Conservation (phyloP, 2,329 filamentous ascomycete genomes). For the Botrytis porri region DNA sequence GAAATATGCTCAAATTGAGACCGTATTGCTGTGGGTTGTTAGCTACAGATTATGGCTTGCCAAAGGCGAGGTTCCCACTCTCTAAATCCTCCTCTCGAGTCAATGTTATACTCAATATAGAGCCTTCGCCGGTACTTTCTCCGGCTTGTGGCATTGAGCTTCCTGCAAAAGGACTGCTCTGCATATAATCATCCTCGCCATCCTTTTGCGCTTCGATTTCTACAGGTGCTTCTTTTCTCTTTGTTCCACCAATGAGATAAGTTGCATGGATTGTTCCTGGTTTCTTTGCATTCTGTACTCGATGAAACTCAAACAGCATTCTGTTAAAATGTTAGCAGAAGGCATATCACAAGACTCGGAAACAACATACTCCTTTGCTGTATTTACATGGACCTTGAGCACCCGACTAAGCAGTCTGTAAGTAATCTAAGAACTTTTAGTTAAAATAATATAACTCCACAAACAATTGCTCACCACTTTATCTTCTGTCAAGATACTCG, state of each 20-base stretch:
- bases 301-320: conserved; percentile 85
- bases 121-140: conserved; percentile 48
- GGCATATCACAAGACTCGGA: background rate
- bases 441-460: background rate
- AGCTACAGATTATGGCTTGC: conserved; percentile 9
- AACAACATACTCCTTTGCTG: conserved; percentile 72
- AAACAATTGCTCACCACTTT: conserved; percentile 32
- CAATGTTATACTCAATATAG: conserved; percentile 60
- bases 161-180: conserved; percentile 62
- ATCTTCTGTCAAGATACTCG: conserved; percentile 38
- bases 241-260: conserved; percentile 79
- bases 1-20: conserved; percentile 67
- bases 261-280: conserved; percentile 79
- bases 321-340: conserved; percentile 44
- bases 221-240: conserved; percentile 41
- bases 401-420: conserved; percentile 83
- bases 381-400: conserved; percentile 78
- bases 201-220: conserved; percentile 46
- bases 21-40: conserved; percentile 54
- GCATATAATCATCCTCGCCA: conserved; percentile 65
- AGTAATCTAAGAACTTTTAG: conserved; percentile 61
- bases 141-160: conserved; percentile 61
- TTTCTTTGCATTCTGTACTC: conserved; percentile 71
- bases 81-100: conserved; percentile 70
- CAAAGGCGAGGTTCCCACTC: conserved; percentile 45